phyloP scores from a whole-genome alignment of 306 rosid genomes.

The Gillenia trifoliata region DNA sequence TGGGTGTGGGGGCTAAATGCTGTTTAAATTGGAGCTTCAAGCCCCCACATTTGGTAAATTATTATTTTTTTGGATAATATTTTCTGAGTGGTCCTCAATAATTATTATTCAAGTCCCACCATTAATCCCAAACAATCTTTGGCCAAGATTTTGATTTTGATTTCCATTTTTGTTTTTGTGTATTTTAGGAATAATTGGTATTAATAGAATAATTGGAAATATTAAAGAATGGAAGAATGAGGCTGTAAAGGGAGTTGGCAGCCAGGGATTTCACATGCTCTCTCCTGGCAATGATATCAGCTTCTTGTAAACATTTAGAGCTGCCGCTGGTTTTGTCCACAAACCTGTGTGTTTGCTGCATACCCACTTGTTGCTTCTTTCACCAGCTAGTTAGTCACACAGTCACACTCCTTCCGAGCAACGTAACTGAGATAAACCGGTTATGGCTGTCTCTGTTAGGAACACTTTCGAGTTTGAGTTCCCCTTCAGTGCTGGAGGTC shows the following conservation, averaged over 20 bases:
- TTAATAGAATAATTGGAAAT: background rate
- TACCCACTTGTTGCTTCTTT: conserved; percentile 10
- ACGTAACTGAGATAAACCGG: background rate
- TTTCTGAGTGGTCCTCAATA: background rate
- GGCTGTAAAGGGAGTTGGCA: background rate
- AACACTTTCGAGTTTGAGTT: background rate
- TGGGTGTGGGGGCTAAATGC: conserved; percentile 11
- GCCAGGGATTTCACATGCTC: background rate
- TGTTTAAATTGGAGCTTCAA: conserved; percentile 6
- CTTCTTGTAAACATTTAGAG: background rate
- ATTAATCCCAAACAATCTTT: background rate
- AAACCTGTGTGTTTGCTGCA: conserved; percentile 11
- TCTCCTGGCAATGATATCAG: conserved; percentile 5
- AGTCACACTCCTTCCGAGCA: background rate
- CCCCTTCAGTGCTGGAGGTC: background rate
- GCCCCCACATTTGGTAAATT: conserved; percentile 2
- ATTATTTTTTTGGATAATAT: background rate
- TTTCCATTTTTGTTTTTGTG: background rate
- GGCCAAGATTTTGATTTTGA: conserved; percentile 2
- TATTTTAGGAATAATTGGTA: background rate
- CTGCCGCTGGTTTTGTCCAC: conserved; percentile 3
- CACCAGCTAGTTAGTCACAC: background rate
- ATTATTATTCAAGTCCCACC: background rate
- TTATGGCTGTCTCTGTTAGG: background rate
- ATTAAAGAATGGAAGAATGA: background rate